Percentiles rank a stretch among this genome's conserved stretches.
These are phyloP conservation scores for Eudorina sp. DNA, from an alignment of 139 green algal genomes.

Conservation along the genomic window DNA sequence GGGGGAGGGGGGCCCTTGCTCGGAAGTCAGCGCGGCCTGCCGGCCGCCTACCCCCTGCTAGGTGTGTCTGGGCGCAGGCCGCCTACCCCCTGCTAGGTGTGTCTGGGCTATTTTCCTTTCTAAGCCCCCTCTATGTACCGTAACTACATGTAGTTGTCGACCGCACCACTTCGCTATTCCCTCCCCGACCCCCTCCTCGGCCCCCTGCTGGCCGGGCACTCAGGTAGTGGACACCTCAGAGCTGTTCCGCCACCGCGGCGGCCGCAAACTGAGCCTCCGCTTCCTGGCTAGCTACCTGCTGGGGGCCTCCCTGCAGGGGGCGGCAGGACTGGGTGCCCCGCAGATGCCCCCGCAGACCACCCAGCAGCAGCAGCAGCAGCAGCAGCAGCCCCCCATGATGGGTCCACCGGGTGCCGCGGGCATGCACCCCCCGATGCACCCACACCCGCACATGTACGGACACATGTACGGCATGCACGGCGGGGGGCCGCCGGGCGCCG, in stretches of 20 bases:
- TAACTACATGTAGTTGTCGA: neutral
- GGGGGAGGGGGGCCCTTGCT: neutral
- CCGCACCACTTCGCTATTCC: no score
- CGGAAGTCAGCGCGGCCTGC: no score
- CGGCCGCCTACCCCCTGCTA: no score
- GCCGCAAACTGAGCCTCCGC: conserved; percentile 90
- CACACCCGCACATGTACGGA: neutral
- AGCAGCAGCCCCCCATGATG: neutral
- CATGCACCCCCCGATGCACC: neutral
- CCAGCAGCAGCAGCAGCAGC: neutral
- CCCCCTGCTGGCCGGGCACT: no score
- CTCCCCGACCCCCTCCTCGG: neutral
- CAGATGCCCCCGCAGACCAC: neutral
- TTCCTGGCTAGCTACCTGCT: conserved; percentile 95
- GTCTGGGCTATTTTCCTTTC: no score
- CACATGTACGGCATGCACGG: neutral
- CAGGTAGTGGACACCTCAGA: conserved; percentile 96
- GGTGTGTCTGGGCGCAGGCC: no score
- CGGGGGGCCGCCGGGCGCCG: neutral
- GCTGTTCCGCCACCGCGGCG: conserved; percentile 86
- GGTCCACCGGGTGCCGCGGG: no score
- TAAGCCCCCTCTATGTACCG: neutral
- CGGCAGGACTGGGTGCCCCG: neutral
- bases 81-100: no score
- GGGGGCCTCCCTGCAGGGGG: conserved; percentile 82